phyloP scores from a whole-genome alignment of 1,284 basidiomycete genomes.

The Anthracocystis panici-leucophaei region DNA sequence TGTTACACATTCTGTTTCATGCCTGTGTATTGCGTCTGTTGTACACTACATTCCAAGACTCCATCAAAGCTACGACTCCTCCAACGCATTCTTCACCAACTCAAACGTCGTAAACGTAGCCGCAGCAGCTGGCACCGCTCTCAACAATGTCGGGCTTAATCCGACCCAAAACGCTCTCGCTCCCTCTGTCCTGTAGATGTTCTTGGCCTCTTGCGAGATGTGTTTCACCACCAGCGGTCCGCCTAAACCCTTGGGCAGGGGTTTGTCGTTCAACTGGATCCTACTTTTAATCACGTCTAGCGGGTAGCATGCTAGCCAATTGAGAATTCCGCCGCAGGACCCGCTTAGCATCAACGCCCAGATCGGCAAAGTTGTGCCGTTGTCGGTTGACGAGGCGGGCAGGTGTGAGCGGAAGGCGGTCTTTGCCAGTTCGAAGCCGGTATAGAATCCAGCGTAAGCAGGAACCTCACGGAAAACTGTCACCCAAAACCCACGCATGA shows the following conservation, averaged over 20 bases:
- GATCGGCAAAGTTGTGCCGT: slow-evolving; percentile 75
- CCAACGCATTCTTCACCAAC: slow-evolving; percentile 47
- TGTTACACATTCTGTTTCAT: neutral
- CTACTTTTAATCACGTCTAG: slow-evolving; percentile 70
- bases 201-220: slow-evolving; percentile 31
- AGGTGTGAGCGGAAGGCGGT: slow-evolving; percentile 76
- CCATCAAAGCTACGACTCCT: slow-evolving; percentile 2
- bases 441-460: slow-evolving; percentile 87
- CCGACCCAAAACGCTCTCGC: slow-evolving; percentile 45
- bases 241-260: slow-evolving; percentile 29
- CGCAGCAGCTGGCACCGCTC: slow-evolving; percentile 59
- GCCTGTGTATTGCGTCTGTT: neutral
- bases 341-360: slow-evolving; percentile 90
- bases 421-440: slow-evolving; percentile 89
- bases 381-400: slow-evolving; percentile 14
- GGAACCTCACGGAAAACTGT: slow-evolving; percentile 93
- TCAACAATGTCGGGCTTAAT: slow-evolving; percentile 52
- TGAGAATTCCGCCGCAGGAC: slow-evolving; percentile 87
- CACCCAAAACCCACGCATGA: slow-evolving; percentile 98
- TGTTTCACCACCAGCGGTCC: slow-evolving; percentile 35
- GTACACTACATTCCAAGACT: too few species aligned
- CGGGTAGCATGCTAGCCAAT: slow-evolving; percentile 94
- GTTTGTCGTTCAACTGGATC: slow-evolving; percentile 43
- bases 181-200: slow-evolving; percentile 37
- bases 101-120: slow-evolving; percentile 62